Evolutionary conservation across 495 filamentous ascomycete species (phyloP).

Genomic region (Xylaria scruposa): DNA sequence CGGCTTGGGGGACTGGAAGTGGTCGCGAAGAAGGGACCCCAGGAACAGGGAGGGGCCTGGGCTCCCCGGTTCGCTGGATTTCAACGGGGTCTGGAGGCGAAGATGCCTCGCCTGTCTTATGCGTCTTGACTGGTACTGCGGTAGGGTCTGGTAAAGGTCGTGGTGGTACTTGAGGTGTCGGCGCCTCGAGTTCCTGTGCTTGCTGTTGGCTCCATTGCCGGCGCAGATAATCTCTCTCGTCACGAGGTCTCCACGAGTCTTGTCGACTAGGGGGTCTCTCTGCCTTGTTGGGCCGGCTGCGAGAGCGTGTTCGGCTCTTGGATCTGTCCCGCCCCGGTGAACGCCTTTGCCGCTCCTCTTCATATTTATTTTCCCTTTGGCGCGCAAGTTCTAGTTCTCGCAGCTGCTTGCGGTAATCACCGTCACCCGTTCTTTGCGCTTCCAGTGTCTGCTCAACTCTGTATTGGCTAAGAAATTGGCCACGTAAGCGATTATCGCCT

Average conservation of each 20-base stretch:
- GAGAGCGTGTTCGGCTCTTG: slow-evolving; percentile 44
- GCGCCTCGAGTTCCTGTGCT: slow-evolving; percentile 40
- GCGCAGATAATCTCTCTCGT: slow-evolving; percentile 77
- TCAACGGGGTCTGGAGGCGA: slow-evolving; percentile 39
- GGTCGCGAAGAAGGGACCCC: slow-evolving; percentile 38
- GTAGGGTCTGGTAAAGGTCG: slow-evolving; percentile 40
- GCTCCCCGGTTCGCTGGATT: slow-evolving; percentile 47
- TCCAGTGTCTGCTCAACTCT: slow-evolving; percentile 63
- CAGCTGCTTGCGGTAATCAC: slow-evolving; percentile 71
- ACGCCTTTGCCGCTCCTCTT: slow-evolving; percentile 76
- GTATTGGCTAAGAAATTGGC: slow-evolving; percentile 87
- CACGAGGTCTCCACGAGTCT: slow-evolving; percentile 70
- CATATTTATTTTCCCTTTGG: slow-evolving; percentile 83
- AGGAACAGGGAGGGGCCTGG: slow-evolving; percentile 42
- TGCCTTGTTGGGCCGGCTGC: slow-evolving; percentile 50
- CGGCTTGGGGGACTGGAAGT: slow-evolving; percentile 43
- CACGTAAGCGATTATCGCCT: slow-evolving; percentile 73
- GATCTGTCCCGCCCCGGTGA: slow-evolving; percentile 29
- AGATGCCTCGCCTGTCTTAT: slow-evolving; percentile 45
- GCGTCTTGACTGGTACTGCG: slow-evolving; percentile 35
- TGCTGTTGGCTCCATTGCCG: slow-evolving; percentile 70
- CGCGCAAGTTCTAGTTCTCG: slow-evolving; percentile 84
- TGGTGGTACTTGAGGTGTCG: slow-evolving; percentile 53
- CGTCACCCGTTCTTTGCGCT: slow-evolving; percentile 41
- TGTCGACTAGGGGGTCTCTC: slow-evolving; percentile 62